phyloP scores from a whole-genome alignment of 75 land plant species.

The Cupressus sempervirens region DNA sequence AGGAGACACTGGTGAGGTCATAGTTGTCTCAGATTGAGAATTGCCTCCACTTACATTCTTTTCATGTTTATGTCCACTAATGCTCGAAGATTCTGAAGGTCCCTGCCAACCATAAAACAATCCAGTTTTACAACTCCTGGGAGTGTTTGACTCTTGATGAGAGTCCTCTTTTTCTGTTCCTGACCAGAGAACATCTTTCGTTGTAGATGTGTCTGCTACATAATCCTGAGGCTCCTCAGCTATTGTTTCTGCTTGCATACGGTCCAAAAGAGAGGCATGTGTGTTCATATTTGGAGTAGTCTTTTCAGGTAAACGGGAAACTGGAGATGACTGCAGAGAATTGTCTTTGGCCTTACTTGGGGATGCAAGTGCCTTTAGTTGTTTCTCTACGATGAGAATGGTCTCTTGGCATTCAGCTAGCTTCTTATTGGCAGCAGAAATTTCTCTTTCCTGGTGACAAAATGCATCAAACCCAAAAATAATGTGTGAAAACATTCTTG shows the following conservation, averaged over 20 bases:
- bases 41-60: conserved; percentile 7
- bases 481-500: not conserved
- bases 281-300: conserved; percentile 2
- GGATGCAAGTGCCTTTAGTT: conserved; percentile 67
- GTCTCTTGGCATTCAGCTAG: conserved; percentile 88
- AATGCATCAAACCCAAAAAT: not conserved
- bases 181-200: conserved; percentile 27
- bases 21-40: not conserved
- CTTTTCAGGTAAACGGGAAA: conserved; percentile 8
- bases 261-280: conserved; percentile 22
- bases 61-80: not conserved
- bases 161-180: not conserved
- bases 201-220: conserved; percentile 21
- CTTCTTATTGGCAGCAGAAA: conserved; percentile 68
- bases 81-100: not conserved
- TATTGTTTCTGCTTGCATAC: conserved; percentile 24
- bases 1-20: not conserved
- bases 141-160: not conserved
- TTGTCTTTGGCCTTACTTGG: conserved; percentile 36
- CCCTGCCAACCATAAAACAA: not conserved
- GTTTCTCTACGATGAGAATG: conserved; percentile 77
- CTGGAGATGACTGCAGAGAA: conserved; percentile 13
- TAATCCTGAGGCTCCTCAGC: conserved; percentile 21
- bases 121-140: not conserved
- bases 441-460: conserved; percentile 67